Evolutionary conservation across 805 yeast species (phyloP), one percentile per base, ranked within the genome.

Genomic region (Brettanomyces anomalus): DNA sequence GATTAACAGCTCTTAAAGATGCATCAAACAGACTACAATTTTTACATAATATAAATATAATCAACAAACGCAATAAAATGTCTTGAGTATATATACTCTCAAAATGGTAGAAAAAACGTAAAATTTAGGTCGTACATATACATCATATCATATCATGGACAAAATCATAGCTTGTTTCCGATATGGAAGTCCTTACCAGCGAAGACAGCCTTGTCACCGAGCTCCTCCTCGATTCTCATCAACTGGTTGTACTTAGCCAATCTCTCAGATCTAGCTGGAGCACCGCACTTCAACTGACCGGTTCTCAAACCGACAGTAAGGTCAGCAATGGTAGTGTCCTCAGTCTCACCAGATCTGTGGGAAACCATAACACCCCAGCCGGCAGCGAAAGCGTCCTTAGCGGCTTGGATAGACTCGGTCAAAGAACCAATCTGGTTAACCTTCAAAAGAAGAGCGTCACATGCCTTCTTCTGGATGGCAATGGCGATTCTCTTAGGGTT

Each of bases 331-430:
- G 86, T 82, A 63, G 94, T 83, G 74, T 93, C 98, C 77, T 93
- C 98, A 57, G 97, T 89, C 80, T 90, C 98, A 76, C 98, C 98
- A 60, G 97, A 89, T 82, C 98, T 88, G 87, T 90, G 98, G 64
- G 97, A 89, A 62, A 93, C 97, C 97, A 90, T 89, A 66, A 89
- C 96, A 79, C 97, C 97, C 98, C 98, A 90, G 66, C 87, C 87
- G 53, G 96, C 97, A 54, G 79, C 81, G 74, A 79, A 89, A 47
- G 97, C 85, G 71, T 85, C 93, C 69, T 85, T 72, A 63, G 97
- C 97, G 64, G 97, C 97, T 70, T 87, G 77, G 72, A 90, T 88
- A 53, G 97, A 86, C 79, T 90, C 98, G 59, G 95, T 68, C 61
- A 90, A 74, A 56, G 97, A 74, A 78, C 98, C 98, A 60, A 90